Base-by-base conservation (phyloP, 2,329 filamentous ascomycete genomes). In the Fusarium secorum region DNA sequence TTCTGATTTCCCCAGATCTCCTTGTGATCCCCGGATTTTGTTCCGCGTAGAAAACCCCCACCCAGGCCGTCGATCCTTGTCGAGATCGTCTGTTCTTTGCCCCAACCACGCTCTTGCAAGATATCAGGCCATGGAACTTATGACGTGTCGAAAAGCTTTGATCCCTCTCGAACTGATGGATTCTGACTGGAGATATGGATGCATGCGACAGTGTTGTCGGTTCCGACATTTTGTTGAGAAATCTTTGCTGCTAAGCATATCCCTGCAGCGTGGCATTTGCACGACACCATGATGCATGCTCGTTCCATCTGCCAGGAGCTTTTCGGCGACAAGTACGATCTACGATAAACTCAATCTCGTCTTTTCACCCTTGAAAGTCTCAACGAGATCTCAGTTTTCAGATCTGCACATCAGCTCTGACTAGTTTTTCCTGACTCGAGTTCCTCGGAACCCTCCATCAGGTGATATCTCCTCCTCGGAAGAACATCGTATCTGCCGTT, bases 41-140 rank as follows among this genome's bases (percentile, higher is more conserved):
- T 51, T 65, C 33, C 55, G 44, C 45, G 42, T 8, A 11, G 4
- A 41, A 18, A 24, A 28, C 17, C 52, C 45, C 49, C 49, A 60
- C 57, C n/a, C 8, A 8, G 18, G 4, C 24, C 13, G 17, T 9
- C 14, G 22, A 52, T 22, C 61, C 42, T 46, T 36, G 48, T 32
- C 38, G 33, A 66, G 51, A 62, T 53, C 51, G 51, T 36, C 51
- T 53, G 51, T 42, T 52, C 4, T 57, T 62, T 17, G 51, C 56
- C 55, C 55, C 28, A 48, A 52, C 49, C 49, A 67, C 38, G 49
- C 30, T 49, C 4, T 41, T n/a, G 26, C 41, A 32, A 45, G 30
- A 24, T 11, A 39, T 68, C 52, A 52, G 46, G 28, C 41, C 52
- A 68, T 41, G 38, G 24, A 35, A n/a, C 22, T n/a, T 24, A 3